phyloP scores from a whole-genome alignment of 2,329 filamentous ascomycete species.

The Dactylellina sp. region DNA sequence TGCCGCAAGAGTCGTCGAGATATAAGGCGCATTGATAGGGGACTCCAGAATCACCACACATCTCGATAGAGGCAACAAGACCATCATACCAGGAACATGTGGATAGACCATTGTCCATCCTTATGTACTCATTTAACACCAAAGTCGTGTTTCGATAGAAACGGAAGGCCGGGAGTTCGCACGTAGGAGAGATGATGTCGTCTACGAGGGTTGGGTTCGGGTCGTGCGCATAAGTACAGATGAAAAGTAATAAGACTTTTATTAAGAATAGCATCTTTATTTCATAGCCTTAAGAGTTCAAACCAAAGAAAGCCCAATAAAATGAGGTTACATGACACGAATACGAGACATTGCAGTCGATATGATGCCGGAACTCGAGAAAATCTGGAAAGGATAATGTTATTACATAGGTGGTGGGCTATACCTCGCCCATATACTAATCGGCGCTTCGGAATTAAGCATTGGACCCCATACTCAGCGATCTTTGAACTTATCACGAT shows the following conservation, averaged over 20 bases:
- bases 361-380: too few relatives aligned
- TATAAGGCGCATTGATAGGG: slow-evolving; percentile 52
- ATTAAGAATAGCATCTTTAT: too few relatives aligned
- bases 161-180: slow-evolving; percentile 35
- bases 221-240: not conserved
- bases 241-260: slow-evolving; percentile 9
- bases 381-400: too few relatives aligned
- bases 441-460: too few relatives aligned
- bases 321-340: too few relatives aligned
- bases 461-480: too few relatives aligned
- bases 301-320: too few relatives aligned
- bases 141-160: slow-evolving; percentile 42
- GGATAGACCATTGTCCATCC: slow-evolving; percentile 8
- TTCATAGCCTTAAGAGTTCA: too few relatives aligned
- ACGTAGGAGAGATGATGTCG: slow-evolving; percentile 22
- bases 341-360: too few relatives aligned
- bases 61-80: slow-evolving; percentile 27
- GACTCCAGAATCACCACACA: slow-evolving; percentile 26
- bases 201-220: slow-evolving; percentile 12
- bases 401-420: too few relatives aligned
- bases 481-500: too few relatives aligned
- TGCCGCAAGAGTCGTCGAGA: slow-evolving; percentile 41
- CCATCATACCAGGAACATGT: slow-evolving; percentile 37
- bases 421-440: too few relatives aligned
- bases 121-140: slow-evolving; percentile 31